phyloP scores from a whole-genome alignment of 768 basidiomycete species.

The Russula dissimulans region DNA sequence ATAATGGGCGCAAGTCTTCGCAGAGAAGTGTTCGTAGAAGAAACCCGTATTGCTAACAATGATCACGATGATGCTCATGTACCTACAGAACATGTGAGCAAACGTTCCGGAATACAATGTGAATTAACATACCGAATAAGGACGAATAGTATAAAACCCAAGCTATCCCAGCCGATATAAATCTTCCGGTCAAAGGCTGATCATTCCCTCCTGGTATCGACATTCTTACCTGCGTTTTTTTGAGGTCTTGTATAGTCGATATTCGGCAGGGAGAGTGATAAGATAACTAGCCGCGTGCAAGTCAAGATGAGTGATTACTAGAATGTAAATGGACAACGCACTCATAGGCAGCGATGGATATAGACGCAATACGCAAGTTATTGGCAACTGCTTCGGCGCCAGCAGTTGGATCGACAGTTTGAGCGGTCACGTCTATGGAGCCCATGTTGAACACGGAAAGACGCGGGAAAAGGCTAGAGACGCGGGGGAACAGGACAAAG shows the following conservation, averaged over 20 bases:
- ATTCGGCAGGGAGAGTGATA: conserved; percentile 15
- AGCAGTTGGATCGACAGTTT: not conserved
- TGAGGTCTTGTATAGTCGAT: conserved; percentile 6
- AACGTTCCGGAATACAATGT: not conserved
- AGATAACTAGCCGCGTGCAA: conserved; percentile 7
- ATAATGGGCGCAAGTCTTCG: conserved; percentile 37
- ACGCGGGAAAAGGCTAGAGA: not conserved
- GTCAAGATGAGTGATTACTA: not conserved
- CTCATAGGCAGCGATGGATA: conserved; percentile 18
- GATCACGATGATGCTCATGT: conserved; percentile 39
- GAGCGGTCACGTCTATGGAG: not conserved
- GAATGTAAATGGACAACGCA: not conserved
- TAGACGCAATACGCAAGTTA: conserved; percentile 14
- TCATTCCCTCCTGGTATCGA: not conserved
- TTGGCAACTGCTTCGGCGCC: not conserved
- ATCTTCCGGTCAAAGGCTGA: not conserved
- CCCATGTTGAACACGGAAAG: not conserved
- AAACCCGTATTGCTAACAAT: conserved; percentile 49
- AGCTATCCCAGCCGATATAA: not conserved
- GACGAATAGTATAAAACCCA: conserved; percentile 12
- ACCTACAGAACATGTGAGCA: conserved; percentile 23
- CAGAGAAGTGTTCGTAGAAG: conserved; percentile 43
- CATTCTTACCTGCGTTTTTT: not conserved
- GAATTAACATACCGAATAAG: conserved; percentile 11
- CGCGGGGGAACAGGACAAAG: not conserved